Evolutionary conservation across 805 yeast genomes (phyloP), one percentile per base, ranked within the genome.

Genomic region (Candida sanyiensis): DNA sequence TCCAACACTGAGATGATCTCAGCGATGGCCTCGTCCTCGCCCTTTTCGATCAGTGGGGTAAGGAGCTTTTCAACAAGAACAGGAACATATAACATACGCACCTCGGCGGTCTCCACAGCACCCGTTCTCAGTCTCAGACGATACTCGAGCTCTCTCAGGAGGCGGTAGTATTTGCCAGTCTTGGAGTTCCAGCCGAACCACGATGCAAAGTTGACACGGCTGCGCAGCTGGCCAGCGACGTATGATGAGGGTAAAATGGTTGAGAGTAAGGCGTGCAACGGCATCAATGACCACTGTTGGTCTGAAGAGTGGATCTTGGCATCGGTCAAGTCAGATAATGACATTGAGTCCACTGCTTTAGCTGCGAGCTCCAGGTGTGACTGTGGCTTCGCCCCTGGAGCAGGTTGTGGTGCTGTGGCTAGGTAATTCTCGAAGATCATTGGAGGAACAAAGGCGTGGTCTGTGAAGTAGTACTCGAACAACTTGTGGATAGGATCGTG

Each of bases 401-500:
- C 62, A 20, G 61, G 60, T 7, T 67, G 44, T 2, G 95, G 96
- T 28, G 64, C 65, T 0, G 94, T 80, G 25, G 63, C 63, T 35
- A 86, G 60, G 57, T 93, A 93, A 62, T 93, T 93, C 58, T 93
- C 98, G 56, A 90, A 97, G 38, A 93, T 75, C 97, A 93, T 90
- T 45, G 90, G 69, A 5, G 98, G 97, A 2, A 95, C 80, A 57
- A 93, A 83, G 56, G 88, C 96, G 62, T 86, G 84, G 61, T 93
- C 98, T 60, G 87, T 88, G 67, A 93, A 93, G 57, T 88, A 93
- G 37, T 87, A 70, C 51, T 84, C 90, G 53, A 90, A 80, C 56
- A 87, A 84, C 46, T 87, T 95, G 59, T 80, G 83, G 46, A 90
- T 58, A 3, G 79, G 69, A 3, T 74, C 63, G 48, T 62, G 64